phyloP scores from a whole-genome alignment of 495 filamentous ascomycete species.

The Aspergillus diversus region DNA sequence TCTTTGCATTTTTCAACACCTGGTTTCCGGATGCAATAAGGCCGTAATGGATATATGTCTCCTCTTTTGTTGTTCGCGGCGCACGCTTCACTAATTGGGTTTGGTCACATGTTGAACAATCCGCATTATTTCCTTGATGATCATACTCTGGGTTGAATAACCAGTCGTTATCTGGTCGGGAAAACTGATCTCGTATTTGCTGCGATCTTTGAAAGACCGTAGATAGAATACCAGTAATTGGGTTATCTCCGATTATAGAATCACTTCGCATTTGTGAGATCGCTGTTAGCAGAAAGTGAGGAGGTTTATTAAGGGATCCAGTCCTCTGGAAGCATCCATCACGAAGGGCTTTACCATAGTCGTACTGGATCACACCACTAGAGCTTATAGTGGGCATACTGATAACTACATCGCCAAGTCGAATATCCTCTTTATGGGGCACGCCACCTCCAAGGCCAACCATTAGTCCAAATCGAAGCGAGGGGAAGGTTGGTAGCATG shows the following conservation, averaged over 20 bases:
- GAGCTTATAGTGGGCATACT: constrained; percentile 26
- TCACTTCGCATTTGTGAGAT: constrained; percentile 26
- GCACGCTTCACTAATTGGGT: too few relatives aligned
- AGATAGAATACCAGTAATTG: too few relatives aligned
- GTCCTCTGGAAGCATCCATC: constrained; percentile 35
- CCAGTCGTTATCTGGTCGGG: too few relatives aligned
- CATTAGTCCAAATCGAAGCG: constrained; percentile 33
- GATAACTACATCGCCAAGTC: constrained; percentile 42
- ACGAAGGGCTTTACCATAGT: constrained; percentile 41
- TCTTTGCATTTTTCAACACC: background rate
- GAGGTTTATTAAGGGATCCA: constrained; percentile 40
- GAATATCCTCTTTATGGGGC: constrained; percentile 32
- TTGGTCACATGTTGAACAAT: too few relatives aligned
- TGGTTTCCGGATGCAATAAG: constrained; percentile 2
- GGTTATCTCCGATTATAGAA: background rate
- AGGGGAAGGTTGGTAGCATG: constrained; percentile 28
- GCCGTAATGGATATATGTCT: background rate
- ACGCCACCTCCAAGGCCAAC: constrained; percentile 44
- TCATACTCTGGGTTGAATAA: too few relatives aligned
- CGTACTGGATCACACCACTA: constrained; percentile 41
- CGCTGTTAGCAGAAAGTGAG: constrained; percentile 32
- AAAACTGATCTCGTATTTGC: too few relatives aligned
- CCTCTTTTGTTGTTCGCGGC: background rate
- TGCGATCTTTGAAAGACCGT: background rate
- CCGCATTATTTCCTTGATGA: too few relatives aligned